Evolutionary conservation across 23 red algal species (phyloP).

Genomic region (Chondrus crispus): DNA sequence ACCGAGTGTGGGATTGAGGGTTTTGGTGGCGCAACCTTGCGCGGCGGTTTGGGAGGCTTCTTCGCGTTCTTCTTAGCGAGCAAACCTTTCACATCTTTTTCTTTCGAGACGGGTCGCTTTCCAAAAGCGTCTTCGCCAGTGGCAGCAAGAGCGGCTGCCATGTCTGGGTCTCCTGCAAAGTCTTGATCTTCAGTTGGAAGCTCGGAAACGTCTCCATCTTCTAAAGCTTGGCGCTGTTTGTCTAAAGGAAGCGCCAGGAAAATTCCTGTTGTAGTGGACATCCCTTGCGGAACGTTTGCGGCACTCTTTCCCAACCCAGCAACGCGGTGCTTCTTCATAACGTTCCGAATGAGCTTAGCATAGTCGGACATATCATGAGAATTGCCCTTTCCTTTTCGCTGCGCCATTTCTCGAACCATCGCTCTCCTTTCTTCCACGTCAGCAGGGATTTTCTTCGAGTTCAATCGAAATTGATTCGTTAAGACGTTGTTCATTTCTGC

Average conservation of each 20-base stretch:
- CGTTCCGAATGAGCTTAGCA: constrained; percentile 54
- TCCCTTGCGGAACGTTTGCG: constrained; percentile 14
- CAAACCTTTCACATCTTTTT: not conserved
- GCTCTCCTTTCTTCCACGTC: constrained; percentile 65
- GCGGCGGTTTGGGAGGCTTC: not conserved
- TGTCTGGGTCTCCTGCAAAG: constrained; percentile 8
- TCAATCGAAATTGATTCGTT: constrained; percentile 46
- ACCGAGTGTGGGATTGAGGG: too few relatives aligned
- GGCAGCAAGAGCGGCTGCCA: not conserved
- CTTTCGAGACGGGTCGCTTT: not conserved
- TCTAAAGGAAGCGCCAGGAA: constrained; percentile 46
- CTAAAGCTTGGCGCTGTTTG: constrained; percentile 51
- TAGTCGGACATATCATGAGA: constrained; percentile 57
- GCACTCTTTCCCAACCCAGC: constrained; percentile 19
- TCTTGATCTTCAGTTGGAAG: constrained; percentile 42
- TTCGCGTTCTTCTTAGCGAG: not conserved
- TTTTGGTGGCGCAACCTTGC: too few relatives aligned
- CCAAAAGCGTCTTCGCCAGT: not conserved
- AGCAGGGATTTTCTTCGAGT: constrained; percentile 63
- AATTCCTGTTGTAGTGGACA: constrained; percentile 21
- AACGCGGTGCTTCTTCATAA: constrained; percentile 58
- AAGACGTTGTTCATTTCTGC: constrained; percentile 56
- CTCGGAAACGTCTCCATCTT: constrained; percentile 52
- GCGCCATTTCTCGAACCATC: constrained; percentile 56
- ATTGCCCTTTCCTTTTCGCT: constrained; percentile 29